Percentiles rank a stretch among this genome's conserved stretches.
phyloP scores from a whole-genome alignment of 129 eudicot species.

The Flaveria ramosissima region DNA sequence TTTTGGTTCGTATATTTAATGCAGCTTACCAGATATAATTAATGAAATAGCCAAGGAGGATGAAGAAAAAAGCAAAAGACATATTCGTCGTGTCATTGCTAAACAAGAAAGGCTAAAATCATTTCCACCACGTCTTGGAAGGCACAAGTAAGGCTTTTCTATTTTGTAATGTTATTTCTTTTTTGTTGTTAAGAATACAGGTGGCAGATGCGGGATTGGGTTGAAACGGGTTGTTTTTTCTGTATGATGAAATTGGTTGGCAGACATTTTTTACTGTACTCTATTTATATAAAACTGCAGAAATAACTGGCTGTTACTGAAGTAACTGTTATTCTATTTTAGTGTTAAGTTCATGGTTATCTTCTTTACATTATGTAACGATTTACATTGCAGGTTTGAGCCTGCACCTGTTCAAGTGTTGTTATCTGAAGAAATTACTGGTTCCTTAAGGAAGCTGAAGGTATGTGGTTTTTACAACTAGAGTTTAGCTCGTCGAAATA shows the following conservation, averaged over 20 bases:
- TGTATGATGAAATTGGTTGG: too few species aligned
- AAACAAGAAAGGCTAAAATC: slow-evolving; percentile 72
- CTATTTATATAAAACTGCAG: too few species aligned
- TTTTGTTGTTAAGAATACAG: too few species aligned
- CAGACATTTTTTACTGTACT: too few species aligned
- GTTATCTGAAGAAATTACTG: slow-evolving; percentile 83
- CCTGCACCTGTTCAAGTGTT: slow-evolving; percentile 91
- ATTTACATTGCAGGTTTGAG: slow-evolving; percentile 56
- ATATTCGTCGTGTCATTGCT: slow-evolving; percentile 60
- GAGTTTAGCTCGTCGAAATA: neutral
- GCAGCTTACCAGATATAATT: slow-evolving; percentile 74
- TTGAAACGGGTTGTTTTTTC: neutral
- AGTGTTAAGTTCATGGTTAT: neutral
- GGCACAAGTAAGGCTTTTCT: slow-evolving; percentile 55
- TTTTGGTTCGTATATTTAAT: slow-evolving; percentile 7
- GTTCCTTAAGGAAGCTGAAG: slow-evolving; percentile 87
- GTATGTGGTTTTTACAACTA: slow-evolving; percentile 32
- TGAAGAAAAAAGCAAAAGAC: slow-evolving; percentile 75
- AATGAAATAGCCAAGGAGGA: slow-evolving; percentile 83
- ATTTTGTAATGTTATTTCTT: neutral
- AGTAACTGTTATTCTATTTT: slow-evolving; percentile 7
- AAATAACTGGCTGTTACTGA: neutral
- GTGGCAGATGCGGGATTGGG: neutral
- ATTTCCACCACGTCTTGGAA: slow-evolving; percentile 85
- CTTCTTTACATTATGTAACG: neutral